A percentile compares a stretch with the other conserved stretches of the same genome.
Evolutionary conservation across 2,329 filamentous ascomycete species (phyloP).

Genomic region (Mollisiaceae sp.): DNA sequence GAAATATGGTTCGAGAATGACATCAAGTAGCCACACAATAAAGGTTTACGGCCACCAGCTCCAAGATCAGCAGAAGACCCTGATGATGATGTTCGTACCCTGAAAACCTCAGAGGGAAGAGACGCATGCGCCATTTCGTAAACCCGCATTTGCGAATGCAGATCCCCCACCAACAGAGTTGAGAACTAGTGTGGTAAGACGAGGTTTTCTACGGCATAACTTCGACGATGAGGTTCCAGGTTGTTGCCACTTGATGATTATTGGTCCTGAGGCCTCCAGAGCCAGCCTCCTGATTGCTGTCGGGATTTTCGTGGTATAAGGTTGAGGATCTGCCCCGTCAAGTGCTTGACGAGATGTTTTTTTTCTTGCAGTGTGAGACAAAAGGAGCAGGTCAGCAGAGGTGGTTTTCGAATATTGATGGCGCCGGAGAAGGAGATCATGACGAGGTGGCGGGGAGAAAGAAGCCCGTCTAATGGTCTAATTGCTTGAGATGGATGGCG

Average conservation of each 20-base stretch:
- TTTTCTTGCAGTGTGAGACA: background rate
- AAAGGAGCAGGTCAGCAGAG: background rate
- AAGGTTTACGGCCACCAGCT: background rate
- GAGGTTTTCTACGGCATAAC: no score
- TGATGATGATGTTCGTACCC: background rate
- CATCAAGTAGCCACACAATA: background rate
- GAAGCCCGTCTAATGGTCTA: slow-evolving; percentile 2
- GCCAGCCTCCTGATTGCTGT: slow-evolving; percentile 1
- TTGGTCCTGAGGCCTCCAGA: background rate
- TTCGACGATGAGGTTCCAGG: no score
- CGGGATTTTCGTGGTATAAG: background rate
- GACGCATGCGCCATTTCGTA: slow-evolving; percentile 19
- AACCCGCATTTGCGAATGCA: slow-evolving; percentile 17
- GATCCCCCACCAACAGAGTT: slow-evolving; percentile 9
- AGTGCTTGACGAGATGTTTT: background rate
- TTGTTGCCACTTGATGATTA: no score
- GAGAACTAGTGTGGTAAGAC: no score
- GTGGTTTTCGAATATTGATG: background rate
- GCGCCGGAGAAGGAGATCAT: background rate
- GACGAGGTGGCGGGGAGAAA: background rate
- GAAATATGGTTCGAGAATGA: slow-evolving; percentile 6
- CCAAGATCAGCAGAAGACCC: background rate
- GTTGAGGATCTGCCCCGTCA: background rate
- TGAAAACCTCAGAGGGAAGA: background rate
- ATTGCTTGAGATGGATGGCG: background rate